Base-by-base conservation (phyloP, 2,329 filamentous ascomycete genomes). In the Alternaria longipes region DNA sequence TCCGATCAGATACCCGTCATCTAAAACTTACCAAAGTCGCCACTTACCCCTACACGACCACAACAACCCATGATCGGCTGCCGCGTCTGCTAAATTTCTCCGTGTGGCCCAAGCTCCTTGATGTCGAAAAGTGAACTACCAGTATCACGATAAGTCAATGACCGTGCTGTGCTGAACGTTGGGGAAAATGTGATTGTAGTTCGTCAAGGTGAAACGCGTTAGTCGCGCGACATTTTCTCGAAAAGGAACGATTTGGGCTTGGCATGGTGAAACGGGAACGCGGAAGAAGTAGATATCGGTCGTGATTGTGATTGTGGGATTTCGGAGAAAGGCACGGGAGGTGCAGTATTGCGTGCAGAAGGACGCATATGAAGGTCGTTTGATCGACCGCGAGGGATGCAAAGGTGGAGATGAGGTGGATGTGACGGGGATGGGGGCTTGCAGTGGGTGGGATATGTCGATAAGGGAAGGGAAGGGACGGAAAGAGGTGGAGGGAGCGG, bases 281-380 rank as follows among this genome's bases (percentile, higher is more conserved):
- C 4, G 14, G 2, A 32, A 22, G n/a, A 49, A 22, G 18, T 16
- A 24, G 30, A 49, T n/a, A 24, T 16, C 18, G 18, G 14, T n/a
- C 22, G 30, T 49, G 46, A 24, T 38, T n/a, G 46, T 38, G 32
- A 50, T 50, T n/a, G 46, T 34, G 20, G 30, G 32, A 16, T 16
- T 16, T 11, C 5, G 40, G 20, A 20, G 18, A 8, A 24, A 24
- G 40, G 40, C 9, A 42, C 40, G 46, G 30, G 14, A n/a, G 32
- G 30, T 20, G 14, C 32, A 14, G 32, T 11, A 38, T 50, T 22
- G 46, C 46, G 46, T 50, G 46, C 30, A 38, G 34, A 57, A 56
- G 59, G 40, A 60, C 45, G 56, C 54, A 56, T 45, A 53, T 59
- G 40, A 60, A 54, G 44, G 41, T 51, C 55, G 62, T 44, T 52